A percentile compares a stretch with the other conserved stretches of the same genome.
Evolutionary conservation across 2,329 filamentous ascomycete genomes (phyloP).

Genomic region (Calonectria multiphialidica): DNA sequence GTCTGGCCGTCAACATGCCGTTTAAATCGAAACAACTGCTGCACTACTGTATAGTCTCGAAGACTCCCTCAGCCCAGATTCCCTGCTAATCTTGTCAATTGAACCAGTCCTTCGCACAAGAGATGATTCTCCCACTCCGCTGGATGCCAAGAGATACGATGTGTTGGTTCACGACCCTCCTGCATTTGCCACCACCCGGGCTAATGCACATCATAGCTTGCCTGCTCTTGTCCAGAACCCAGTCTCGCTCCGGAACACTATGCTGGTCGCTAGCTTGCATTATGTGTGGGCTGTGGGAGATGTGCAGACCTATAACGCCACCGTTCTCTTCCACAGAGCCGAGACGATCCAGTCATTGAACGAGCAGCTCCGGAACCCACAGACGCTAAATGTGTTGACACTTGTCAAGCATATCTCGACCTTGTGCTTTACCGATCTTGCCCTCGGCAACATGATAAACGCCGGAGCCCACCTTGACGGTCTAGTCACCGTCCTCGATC

Average conservation of each 20-base stretch:
- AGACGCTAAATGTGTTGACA: background rate
- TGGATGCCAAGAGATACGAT: background rate
- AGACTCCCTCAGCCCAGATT: too few relatives aligned
- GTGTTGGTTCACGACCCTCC: background rate
- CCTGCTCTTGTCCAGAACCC: background rate
- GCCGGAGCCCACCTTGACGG: background rate
- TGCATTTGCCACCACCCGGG: too few relatives aligned
- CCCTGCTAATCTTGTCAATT: background rate
- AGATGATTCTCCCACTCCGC: background rate
- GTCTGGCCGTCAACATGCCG: background rate
- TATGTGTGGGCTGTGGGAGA: background rate
- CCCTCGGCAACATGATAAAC: background rate
- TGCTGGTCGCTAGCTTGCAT: background rate
- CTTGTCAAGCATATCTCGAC: background rate
- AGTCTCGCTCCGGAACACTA: background rate
- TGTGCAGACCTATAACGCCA: background rate
- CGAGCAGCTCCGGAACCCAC: background rate
- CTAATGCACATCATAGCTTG: background rate
- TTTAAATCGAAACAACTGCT: background rate
- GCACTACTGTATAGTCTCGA: background rate
- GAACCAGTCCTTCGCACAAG: background rate
- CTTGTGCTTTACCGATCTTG: background rate
- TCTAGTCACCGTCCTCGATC: background rate
- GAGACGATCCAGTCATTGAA: background rate
- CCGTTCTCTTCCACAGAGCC: background rate